Evolutionary conservation across 257 asterid genomes (phyloP), one percentile per base, ranked within the genome.

Genomic region (Verbascum thapsus): DNA sequence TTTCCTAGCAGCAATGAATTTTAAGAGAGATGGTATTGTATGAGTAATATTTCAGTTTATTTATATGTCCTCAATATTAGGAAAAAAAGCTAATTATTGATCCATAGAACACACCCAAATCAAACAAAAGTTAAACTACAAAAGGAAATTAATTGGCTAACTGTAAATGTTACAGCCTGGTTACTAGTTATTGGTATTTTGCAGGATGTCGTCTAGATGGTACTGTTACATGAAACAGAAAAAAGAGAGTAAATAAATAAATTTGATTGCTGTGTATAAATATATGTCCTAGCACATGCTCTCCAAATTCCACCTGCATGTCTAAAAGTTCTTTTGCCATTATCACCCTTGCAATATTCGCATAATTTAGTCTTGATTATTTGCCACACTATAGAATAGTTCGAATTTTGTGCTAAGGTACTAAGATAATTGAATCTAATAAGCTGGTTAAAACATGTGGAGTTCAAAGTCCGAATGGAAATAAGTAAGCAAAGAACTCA

Each of bases 391-490:
- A 50, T 7, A 54, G 54, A 22, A 34, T 20, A 34, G 52, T 61
- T 40, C 37, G 52, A 38, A 50, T 1, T n/a, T 20, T 58, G 17
- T 60, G 32, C 16, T 22, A 1, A 50, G 22, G 20, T 16, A 4
- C 53, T 10, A 16, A 37, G 18, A 52, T 15, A 6, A 42, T 23
- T 41, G 15, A 40, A 41, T 26, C 17, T 4, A 20, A 37, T 10
- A 10, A 45, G 41, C 58, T 32, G 39, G 42, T n/a, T 26, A 34
- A 17, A 5, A 16, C 35, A 20, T 26, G 7, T 50, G 22, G 15
- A 26, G 63, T 42, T 7, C 9, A 10, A 72, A 38, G 48, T 35
- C 60, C 63, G 48, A 8, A 47, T 22, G 50, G 58, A 60, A 57
- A 60, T 40, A 66, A 60, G 35, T 47, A 34, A 39, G 48, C 44